A percentile compares a stretch with the other conserved stretches of the same genome.
Conservation (phyloP, 2,329 filamentous ascomycete species). For the Sarocladiaceae sp. region DNA sequence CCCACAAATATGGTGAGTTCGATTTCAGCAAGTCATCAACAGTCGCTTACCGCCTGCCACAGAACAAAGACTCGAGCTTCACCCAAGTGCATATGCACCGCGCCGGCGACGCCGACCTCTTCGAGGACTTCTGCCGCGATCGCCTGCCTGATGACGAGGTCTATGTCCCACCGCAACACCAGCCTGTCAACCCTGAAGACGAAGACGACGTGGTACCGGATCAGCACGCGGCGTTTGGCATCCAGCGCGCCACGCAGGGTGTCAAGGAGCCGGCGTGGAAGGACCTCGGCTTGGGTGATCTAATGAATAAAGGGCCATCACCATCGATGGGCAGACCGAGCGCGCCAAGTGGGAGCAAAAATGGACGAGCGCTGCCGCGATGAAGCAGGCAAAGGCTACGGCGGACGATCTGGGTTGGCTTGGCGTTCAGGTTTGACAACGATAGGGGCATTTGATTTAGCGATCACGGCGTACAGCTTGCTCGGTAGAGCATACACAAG, state of each 20-base stretch:
- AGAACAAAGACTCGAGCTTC: conserved; percentile 69
- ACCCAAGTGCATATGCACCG: conserved; percentile 71
- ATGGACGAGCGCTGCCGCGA: conserved; percentile 17
- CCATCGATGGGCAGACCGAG: conserved; percentile 15
- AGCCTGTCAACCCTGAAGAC: conserved; percentile 80
- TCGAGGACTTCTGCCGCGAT: conserved; percentile 70
- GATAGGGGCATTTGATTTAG: no score
- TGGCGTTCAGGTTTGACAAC: no score
- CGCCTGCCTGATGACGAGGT: conserved; percentile 71
- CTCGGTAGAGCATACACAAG: no score
- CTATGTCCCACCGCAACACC: conserved; percentile 71
- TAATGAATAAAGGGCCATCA: conserved; percentile 59
- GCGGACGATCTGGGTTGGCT: not conserved
- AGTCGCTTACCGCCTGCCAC: conserved; percentile 12
- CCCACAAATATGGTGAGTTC: not conserved
- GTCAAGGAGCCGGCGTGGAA: conserved; percentile 69
- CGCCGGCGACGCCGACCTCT: conserved; percentile 67
- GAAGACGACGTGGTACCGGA: conserved; percentile 85
- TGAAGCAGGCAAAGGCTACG: conserved; percentile 9
- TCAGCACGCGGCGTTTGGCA: conserved; percentile 82
- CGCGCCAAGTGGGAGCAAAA: conserved; percentile 14
- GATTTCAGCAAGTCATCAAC: not conserved
- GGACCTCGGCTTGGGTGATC: conserved; percentile 64
- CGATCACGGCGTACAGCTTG: no score
- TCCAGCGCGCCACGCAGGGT: conserved; percentile 71